phyloP scores from a whole-genome alignment of 2,329 filamentous ascomycete species.

The Hypoxylon sp. region DNA sequence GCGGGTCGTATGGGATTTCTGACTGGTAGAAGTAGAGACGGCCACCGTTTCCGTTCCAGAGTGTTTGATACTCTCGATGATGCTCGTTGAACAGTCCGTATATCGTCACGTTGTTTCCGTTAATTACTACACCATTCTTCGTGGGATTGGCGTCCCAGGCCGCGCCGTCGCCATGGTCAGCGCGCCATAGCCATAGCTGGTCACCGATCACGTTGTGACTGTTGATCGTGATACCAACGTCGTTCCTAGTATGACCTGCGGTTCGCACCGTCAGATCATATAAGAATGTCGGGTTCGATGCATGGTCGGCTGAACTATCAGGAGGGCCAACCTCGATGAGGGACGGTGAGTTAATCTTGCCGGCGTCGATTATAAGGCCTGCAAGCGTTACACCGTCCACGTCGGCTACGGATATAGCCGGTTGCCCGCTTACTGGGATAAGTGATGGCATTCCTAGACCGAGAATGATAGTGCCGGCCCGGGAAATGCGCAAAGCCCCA shows the following conservation, averaged over 20 bases:
- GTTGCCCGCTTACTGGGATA: constrained; percentile 48
- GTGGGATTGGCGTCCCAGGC: constrained; percentile 54
- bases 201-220: constrained; percentile 54
- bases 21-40: constrained; percentile 56
- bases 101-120: constrained; percentile 52
- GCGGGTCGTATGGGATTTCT: constrained; percentile 56
- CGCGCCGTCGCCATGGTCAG: constrained; percentile 53
- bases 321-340: constrained; percentile 53
- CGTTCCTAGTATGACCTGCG: constrained; percentile 50
- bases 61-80: constrained; percentile 55
- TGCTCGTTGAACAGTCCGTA: constrained; percentile 57
- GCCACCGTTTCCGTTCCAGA: constrained; percentile 54
- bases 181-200: constrained; percentile 56
- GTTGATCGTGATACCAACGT: constrained; percentile 52
- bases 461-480: constrained; percentile 51
- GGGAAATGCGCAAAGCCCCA: constrained; percentile 47
- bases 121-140: constrained; percentile 53
- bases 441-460: constrained; percentile 54
- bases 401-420: constrained; percentile 51
- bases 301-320: constrained; percentile 46
- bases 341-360: constrained; percentile 47
- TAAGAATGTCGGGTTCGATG: constrained; percentile 53
- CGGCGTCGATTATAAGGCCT: constrained; percentile 54
- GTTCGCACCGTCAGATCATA: constrained; percentile 55
- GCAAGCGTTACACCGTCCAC: constrained; percentile 54